phyloP scores from a whole-genome alignment of 345 rosid genomes.

The Sonneratia alba region DNA sequence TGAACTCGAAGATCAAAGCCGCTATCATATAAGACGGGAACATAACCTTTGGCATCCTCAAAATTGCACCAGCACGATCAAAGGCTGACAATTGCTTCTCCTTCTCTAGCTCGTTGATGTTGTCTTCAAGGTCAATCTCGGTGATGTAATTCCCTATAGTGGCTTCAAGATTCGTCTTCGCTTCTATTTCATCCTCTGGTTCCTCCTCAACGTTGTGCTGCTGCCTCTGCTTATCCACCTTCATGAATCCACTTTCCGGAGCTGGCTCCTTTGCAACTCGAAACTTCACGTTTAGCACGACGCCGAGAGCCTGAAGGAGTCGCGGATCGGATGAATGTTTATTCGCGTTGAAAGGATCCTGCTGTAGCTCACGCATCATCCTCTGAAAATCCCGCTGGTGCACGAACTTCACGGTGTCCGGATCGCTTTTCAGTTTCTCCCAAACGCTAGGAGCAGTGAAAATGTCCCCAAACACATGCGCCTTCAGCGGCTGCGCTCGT shows the following conservation, averaged over 20 bases:
- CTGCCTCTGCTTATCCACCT: conserved; percentile 27
- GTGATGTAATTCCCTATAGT: neutral
- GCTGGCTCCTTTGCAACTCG: conserved; percentile 13
- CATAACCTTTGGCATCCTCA: neutral
- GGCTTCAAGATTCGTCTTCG: neutral
- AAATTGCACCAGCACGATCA: neutral
- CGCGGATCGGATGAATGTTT: conserved; percentile 73
- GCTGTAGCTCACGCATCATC: conserved; percentile 49
- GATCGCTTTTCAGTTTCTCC: conserved; percentile 82
- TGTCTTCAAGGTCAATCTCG: neutral
- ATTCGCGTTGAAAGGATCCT: conserved; percentile 30
- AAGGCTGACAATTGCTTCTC: neutral
- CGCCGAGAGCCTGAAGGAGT: conserved; percentile 86
- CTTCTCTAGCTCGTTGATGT: neutral
- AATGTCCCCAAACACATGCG: neutral
- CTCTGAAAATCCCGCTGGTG: conserved; percentile 47
- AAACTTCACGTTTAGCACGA: conserved; percentile 53
- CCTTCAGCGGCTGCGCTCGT: conserved; percentile 23
- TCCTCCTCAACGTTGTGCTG: conserved; percentile 17
- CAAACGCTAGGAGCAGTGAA: conserved; percentile 90
- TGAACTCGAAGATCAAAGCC: neutral
- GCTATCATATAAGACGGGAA: neutral
- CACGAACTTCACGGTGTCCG: conserved; percentile 46
- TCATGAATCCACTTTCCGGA: conserved; percentile 18
- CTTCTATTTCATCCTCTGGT: neutral